phyloP scores from a whole-genome alignment of 371 early-diverging fungal species.

The Syncephalastrum racemosum region DNA sequence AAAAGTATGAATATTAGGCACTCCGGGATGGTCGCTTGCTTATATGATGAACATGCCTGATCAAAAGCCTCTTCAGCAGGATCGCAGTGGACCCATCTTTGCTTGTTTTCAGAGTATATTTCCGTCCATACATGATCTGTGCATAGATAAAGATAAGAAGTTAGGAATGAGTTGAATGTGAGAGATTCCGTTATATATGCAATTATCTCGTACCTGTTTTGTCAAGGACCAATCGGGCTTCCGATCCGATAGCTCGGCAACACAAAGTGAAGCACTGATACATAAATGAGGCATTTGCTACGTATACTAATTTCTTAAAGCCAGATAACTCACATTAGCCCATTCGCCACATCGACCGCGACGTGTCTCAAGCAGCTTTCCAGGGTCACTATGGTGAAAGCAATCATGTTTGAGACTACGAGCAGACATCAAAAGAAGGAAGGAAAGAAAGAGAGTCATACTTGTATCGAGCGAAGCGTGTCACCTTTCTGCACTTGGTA shows the following conservation, averaged over 20 bases:
- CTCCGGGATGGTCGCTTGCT: not conserved
- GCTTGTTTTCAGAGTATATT: constrained; percentile 54
- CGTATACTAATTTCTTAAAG: not conserved
- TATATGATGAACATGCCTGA: constrained; percentile 21
- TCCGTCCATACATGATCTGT: constrained; percentile 74
- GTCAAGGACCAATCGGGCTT: constrained; percentile 63
- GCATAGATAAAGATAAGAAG: not conserved
- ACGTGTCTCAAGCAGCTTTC: constrained; percentile 59
- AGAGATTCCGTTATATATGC: too few relatives aligned
- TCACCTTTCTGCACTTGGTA: constrained; percentile 32
- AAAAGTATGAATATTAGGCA: not conserved
- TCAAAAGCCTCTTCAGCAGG: constrained; percentile 68
- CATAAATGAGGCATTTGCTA: too few relatives aligned
- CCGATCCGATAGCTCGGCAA: constrained; percentile 64
- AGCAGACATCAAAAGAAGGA: not conserved
- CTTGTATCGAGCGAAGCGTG: constrained; percentile 77
- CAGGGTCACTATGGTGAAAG: constrained; percentile 38
- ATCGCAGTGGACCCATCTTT: constrained; percentile 73
- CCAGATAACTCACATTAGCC: constrained; percentile 58
- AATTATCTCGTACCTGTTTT: constrained; percentile 30
- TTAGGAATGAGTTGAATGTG: too few relatives aligned
- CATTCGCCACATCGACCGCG: constrained; percentile 79
- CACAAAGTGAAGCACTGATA: constrained; percentile 62
- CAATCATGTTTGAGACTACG: not conserved
- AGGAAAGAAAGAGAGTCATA: constrained; percentile 13